Evolutionary conservation across 371 early-diverging fungal species (phyloP).

Genomic region (Syncephalastrum monosporum): DNA sequence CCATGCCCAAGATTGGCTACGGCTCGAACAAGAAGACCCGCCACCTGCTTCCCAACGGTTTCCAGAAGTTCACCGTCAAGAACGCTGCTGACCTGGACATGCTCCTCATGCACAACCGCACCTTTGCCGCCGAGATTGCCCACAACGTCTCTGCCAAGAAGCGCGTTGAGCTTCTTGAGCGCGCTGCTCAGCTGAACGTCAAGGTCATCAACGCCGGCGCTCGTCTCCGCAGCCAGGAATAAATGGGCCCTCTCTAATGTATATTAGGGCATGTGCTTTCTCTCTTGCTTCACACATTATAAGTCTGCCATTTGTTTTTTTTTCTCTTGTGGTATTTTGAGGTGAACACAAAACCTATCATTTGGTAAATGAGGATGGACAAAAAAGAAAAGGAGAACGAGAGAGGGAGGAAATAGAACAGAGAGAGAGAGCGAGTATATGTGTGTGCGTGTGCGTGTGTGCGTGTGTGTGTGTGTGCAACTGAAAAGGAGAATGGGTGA

Average conservation of each 20-base stretch:
- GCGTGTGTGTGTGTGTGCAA: neutral
- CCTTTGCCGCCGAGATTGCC: conserved; percentile 98
- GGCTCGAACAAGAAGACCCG: conserved; percentile 94
- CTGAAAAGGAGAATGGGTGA: neutral
- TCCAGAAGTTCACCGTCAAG: conserved; percentile 94
- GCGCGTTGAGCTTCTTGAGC: conserved; percentile 93
- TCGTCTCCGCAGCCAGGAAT: conserved; percentile 87
- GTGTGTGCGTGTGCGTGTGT: neutral
- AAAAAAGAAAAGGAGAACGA: conserved; percentile 6
- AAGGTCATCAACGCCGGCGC: conserved; percentile 96
- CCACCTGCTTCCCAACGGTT: conserved; percentile 95
- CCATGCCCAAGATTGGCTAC: conserved; percentile 99
- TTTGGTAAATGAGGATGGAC: conserved; percentile 1
- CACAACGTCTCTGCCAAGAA: conserved; percentile 95
- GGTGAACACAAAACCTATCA: neutral
- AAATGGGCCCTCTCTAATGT: conserved; percentile 23
- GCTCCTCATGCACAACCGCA: conserved; percentile 97
- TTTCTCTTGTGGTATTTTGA: too few species aligned
- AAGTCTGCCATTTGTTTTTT: conserved; percentile 2
- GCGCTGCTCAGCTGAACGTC: conserved; percentile 96
- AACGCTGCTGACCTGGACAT: conserved; percentile 95
- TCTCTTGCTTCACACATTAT: too few species aligned
- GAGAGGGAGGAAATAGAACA: neutral
- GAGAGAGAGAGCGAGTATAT: neutral
- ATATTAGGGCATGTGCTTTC: neutral